Percentiles rank a stretch among this genome's conserved stretches.
phyloP scores from a whole-genome alignment of 306 rosid genomes.

The Amphicarpaea edgeworthii region DNA sequence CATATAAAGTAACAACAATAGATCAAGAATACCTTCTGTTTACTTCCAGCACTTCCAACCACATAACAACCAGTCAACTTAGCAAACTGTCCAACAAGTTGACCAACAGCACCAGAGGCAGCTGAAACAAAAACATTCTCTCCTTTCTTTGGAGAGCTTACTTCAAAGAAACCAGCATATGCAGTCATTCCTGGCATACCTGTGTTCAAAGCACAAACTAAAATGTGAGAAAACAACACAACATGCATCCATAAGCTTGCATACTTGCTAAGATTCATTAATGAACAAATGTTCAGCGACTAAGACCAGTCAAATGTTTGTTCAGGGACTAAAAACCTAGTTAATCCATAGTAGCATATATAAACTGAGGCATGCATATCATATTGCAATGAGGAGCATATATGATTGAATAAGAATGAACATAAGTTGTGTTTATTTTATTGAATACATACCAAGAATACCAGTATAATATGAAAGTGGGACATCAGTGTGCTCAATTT shows the following conservation, averaged over 20 bases:
- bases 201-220: conserved; percentile 17
- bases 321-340: no score
- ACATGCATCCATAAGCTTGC: conserved; percentile 9
- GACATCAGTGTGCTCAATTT: conserved; percentile 47
- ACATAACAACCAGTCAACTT: conserved; percentile 45
- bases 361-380: conserved; percentile 5
- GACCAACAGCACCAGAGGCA: conserved; percentile 55
- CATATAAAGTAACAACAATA: background rate
- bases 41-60: conserved; percentile 62
- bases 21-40: conserved; percentile 51
- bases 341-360: no score
- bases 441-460: conserved; percentile 40
- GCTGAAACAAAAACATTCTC: conserved; percentile 52
- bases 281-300: no score
- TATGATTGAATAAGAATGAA: background rate
- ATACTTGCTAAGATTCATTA: background rate
- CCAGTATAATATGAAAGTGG: conserved; percentile 54
- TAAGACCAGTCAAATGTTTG: no score
- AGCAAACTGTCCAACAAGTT: conserved; percentile 52
- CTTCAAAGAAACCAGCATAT: conserved; percentile 49
- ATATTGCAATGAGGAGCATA: background rate
- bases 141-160: conserved; percentile 52
- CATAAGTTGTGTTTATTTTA: background rate
- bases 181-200: conserved; percentile 63
- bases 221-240: background rate